Conservation (phyloP, 441 rosid genomes). For the Melastoma candidum region DNA sequence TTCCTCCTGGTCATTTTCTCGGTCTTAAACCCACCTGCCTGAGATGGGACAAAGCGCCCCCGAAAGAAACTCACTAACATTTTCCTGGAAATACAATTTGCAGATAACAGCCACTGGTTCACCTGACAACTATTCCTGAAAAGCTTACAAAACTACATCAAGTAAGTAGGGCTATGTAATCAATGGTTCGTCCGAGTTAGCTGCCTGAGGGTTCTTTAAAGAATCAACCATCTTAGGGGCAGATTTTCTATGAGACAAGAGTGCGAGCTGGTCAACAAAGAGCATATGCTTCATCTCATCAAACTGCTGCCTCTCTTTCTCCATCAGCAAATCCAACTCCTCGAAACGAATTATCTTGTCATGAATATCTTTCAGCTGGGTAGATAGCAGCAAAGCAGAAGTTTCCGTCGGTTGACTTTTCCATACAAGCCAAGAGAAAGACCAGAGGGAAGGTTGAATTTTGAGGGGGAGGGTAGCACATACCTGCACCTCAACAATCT, state of each 20-base stretch:
- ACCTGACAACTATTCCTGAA: too few relatives aligned
- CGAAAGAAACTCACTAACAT: too few relatives aligned
- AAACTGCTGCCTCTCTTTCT: slow-evolving; percentile 70
- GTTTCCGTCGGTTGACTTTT: background rate
- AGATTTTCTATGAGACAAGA: slow-evolving; percentile 42
- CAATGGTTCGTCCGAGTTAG: too few relatives aligned
- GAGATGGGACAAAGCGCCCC: too few relatives aligned
- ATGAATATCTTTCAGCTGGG: slow-evolving; percentile 67
- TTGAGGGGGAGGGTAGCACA: slow-evolving; percentile 10
- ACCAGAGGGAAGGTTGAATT: too few relatives aligned
- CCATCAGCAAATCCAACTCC: slow-evolving; percentile 73
- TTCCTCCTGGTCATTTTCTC: too few relatives aligned
- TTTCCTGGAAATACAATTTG: too few relatives aligned
- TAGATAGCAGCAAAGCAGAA: background rate
- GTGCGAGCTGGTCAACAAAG: slow-evolving; percentile 63
- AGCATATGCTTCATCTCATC: slow-evolving; percentile 68
- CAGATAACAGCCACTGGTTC: too few relatives aligned
- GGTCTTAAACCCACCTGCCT: too few relatives aligned
- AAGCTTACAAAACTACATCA: too few relatives aligned
- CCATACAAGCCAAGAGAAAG: background rate
- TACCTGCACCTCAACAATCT: slow-evolving; percentile 58
- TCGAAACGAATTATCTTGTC: slow-evolving; percentile 58
- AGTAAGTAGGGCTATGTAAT: too few relatives aligned
- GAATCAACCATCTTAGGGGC: slow-evolving; percentile 31
- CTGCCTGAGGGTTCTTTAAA: slow-evolving; percentile 9